Evolutionary conservation across 1,284 basidiomycete genomes (phyloP), one percentile per base, ranked within the genome.

Genomic region (Marasmius fiardii): DNA sequence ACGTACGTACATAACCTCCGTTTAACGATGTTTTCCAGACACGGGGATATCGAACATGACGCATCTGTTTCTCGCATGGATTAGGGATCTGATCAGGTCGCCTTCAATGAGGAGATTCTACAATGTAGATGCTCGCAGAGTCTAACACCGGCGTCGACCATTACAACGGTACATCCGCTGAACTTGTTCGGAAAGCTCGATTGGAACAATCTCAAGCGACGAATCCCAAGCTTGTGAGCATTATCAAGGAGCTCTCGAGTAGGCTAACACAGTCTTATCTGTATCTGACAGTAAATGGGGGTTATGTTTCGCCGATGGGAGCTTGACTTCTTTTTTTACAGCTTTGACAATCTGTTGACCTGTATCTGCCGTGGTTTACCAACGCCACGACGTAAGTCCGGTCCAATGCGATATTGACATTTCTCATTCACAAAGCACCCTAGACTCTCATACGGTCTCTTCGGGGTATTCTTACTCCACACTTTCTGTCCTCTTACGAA

Each of bases 91-190:
- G 61, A 64, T 54, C 61, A 64, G 47, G 45, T 41, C 10, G 47
- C 48, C 31, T 64, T 64, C 58, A 63, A 64, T 54, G 62, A 63
- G 44, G 58, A 54, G n/a, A 0, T 59, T 65, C 50, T 65, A 57
- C 45, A 26, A 37, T 31, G 58, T n/a, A n/a, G n/a, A n/a, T 60
- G 10, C 60, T 61, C 14, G 62, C 62, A 20, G 59, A 64, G 41
- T 57, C 64, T 3, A 65, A 65, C 37, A 60, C 64, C 14, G 64
- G 62, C 14, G 58, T 60, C 16, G 56, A 59, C 18, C 61, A 59
- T 37, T 65, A 65, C 59, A 58, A 65, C 28, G 52, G 57, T 3
- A 59, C 57, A 1, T 65, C 63, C 21, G 62, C 63, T 3, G 63
- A 61, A 4, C 52, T 58, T 37, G 63, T 63, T 11, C 54, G 56